Base-by-base conservation (phyloP, 202 grass and related monocot species). In the Schoenoplectus triqueter region DNA sequence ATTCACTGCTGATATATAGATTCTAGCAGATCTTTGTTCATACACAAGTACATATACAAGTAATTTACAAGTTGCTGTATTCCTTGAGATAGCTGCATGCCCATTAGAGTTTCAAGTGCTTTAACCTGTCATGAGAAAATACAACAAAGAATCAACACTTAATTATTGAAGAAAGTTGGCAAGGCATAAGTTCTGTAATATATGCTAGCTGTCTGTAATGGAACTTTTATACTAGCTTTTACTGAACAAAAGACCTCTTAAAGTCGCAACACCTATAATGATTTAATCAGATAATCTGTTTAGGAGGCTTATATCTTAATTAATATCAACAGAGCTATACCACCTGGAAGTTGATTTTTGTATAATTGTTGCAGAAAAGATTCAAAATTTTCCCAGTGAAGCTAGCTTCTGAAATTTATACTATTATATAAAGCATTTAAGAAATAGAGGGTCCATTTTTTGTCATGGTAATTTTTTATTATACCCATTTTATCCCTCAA, bases 61-160 rank as follows among this genome's bases (percentile, higher is more conserved):
- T 61, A 79, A 79, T 79, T 79, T 79, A 61, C 75, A 79, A 40
- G 13, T 61, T 79, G 14, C 11, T 79, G 22, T 44, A 10, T 2
- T 39, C 22, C 75, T 79, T 78, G 22, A 44, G 21, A 41, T 6
- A 44, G 14, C 8, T 17, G 7, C 2, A 1, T 13, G 7, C 60
- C 1, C 19, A 11, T 77, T 82, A 82, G 45, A 66, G 80, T 15
- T 68, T 82, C 80, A 67, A 68, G 52, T 68, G 80, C 46, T 82
- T 82, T 8, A 82, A 54, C 63, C 80, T 82, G 80, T 82, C 47
- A 79, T 3, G 10, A 79, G 40, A 79, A 79, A 19, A 78, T 78
- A 44, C 80, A 82, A 15, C 59, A 51, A 60, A 49, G 79, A 66
- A 66, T 82, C 44, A 67, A 18, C 17, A 59, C 15, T 59, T 1